These are phyloP conservation scores for Mariannaea elegans DNA, from an alignment of 2,329 filamentous ascomycete species.

Conservation along the genomic window DNA sequence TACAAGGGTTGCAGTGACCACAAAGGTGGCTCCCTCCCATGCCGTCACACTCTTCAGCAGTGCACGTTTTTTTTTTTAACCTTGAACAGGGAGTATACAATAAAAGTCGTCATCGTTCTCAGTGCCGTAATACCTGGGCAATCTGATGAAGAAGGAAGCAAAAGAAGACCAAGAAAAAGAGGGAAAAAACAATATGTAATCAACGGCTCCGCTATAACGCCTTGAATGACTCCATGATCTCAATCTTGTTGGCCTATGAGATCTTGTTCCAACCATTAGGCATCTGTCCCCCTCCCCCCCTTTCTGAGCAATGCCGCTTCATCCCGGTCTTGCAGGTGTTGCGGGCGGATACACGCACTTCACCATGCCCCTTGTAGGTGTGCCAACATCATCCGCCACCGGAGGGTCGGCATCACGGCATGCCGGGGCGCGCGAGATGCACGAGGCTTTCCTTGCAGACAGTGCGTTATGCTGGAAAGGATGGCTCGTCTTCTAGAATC, in stretches of 20 bases:
- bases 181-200: too few relatives aligned
- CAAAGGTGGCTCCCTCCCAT: not conserved
- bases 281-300: not conserved
- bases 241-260: not conserved
- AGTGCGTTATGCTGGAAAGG: constrained; percentile 9
- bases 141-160: not conserved
- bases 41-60: not conserved
- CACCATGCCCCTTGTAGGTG: not conserved
- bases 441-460: constrained; percentile 8
- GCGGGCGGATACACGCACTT: not conserved
- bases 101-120: not conserved
- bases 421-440: constrained; percentile 11
- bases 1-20: constrained; percentile 3
- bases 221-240: not conserved
- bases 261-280: not conserved
- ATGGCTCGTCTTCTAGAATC: constrained; percentile 13
- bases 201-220: too few relatives aligned
- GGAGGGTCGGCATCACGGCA: constrained; percentile 27
- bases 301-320: constrained; percentile 9
- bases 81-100: too few relatives aligned
- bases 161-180: too few relatives aligned
- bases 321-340: constrained; percentile 11
- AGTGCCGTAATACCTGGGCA: not conserved
- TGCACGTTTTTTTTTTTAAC: too few relatives aligned
- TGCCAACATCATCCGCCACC: constrained; percentile 8